Base-by-base conservation (phyloP, 179 eudicot genomes). In the Heliamphora ciliata region DNA sequence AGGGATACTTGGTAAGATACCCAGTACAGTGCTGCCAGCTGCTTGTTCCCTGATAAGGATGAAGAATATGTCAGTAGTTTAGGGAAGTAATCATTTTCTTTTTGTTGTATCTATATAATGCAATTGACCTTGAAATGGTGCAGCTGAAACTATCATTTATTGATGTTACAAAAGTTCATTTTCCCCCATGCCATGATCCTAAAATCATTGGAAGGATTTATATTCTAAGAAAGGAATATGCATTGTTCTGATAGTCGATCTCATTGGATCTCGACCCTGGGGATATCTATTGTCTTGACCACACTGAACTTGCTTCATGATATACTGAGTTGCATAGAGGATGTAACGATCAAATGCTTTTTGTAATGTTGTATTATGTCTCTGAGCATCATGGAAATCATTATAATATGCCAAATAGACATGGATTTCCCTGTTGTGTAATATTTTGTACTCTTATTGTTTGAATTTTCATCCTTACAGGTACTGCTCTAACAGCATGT, bases 1-100 rank as follows among this genome's bases (percentile, higher is more conserved):
- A 4, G 92, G 90, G 74, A 72, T 92, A 31, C 86, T 94, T 79
- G 97, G 98, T 94, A 83, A 88, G 89, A 76, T 68, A 31, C 48
- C 10, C 15, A 18, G 6, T 40, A 40, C 48, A 56, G 8, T 44
- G 21, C 44, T 58, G 17, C 8, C 48, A 56, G 61, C 59, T 81
- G 24, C 44, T 77, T 47, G 66, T 21, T 61, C 65, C n/a, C 51
- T 51, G 59, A 73, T 76, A 6, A 24, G 56, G 64, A 55, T 56
- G 17, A 55, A 76, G 44, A 8, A 56, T n/a, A 70, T 44, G 56
- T 50, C 24, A 15, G 40, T 76, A 21, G n/a, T 51, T 51, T 3
- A 24, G 17, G 74, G 54, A 31, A 4, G 11, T 21, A 9, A 46
- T 1, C 56, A 10, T 70, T 58, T 44, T 67, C 24, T 68, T 13